Conservation (phyloP, 352 stramenopile genomes). For the Chrysophaeum taylorii region DNA sequence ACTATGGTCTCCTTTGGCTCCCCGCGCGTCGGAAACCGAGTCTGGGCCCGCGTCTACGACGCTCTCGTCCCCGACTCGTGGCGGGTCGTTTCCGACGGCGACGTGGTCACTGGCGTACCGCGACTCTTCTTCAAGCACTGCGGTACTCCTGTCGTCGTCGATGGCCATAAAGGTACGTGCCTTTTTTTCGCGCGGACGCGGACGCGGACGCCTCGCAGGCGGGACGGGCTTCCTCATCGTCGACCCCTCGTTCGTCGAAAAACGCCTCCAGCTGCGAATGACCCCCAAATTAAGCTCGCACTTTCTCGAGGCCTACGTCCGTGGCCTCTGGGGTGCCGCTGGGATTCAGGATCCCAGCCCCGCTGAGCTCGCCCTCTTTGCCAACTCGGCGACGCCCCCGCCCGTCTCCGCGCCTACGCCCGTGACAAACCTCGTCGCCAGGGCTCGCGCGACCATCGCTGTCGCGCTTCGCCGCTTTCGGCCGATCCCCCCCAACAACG, state of each 20-base stretch:
- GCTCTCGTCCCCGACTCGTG: background rate
- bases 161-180: too few species aligned
- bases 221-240: conserved; percentile 1
- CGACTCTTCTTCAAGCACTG: background rate
- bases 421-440: too few species aligned
- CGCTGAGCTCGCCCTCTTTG: too few species aligned
- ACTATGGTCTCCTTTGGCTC: background rate
- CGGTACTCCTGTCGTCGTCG: conserved; percentile 3
- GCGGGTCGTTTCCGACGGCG: background rate
- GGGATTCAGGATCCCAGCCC: background rate
- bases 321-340: background rate
- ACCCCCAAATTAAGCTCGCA: background rate
- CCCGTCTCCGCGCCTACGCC: too few species aligned
- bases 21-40: background rate
- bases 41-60: conserved; percentile 5
- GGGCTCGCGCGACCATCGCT: too few species aligned
- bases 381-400: too few species aligned
- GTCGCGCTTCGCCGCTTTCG: too few species aligned
- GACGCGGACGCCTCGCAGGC: too few species aligned
- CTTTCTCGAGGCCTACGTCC: background rate
- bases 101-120: background rate
- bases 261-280: background rate
- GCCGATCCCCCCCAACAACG: too few species aligned
- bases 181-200: too few species aligned
- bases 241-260: conserved; percentile 10